Evolutionary conservation across 352 stramenopile species (phyloP), one percentile per base, ranked within the genome.

Genomic region (Phytophthora lateralis): DNA sequence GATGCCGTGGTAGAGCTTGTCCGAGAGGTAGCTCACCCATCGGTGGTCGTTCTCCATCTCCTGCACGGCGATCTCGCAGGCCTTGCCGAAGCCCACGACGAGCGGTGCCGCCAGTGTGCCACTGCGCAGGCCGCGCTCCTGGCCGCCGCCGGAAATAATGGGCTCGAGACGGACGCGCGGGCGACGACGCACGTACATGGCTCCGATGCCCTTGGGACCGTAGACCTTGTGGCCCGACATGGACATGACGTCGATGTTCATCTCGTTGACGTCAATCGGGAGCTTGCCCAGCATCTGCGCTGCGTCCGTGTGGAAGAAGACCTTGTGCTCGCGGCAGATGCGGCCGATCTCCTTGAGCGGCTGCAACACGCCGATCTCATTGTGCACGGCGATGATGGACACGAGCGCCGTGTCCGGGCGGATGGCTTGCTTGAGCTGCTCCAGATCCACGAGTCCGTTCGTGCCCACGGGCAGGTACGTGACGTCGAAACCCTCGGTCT

Each of bases 321-420:
- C 88, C 71, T 98, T 98, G 62, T 84, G 74, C 18, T 81, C 78
- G 45, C 90, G 87, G 71, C 95, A 98, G 47, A 98, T 93, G 55
- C 91, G 76, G 21, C 96, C 96, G 72, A 99, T 99, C 62, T 98
- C 93, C 76, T 98, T 91, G 5, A 99, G 80, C 9, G 97, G 97
- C 76, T 99, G 98, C 26, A 99, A 62, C 27, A 99, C 98, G 32
- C 98, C 98, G 76, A 99, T 99, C 80, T 99, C 98, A 76, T 99
- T 99, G 87, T 99, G 99, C 43, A 99, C 97, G 2, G 97, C 97
- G 88, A 99, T 99, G 41, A 99, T 83, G 44, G 91, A 98, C 24
- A 99, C 93, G 2, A 99, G 76, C 15, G 91, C 88, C n/a, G 98
- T 99, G 60, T 98, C 93, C 0, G 89, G 87, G 18, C 96, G 91